Conservation (phyloP, 2,329 filamentous ascomycete genomes). For the Neofusicoccum cordaticola region DNA sequence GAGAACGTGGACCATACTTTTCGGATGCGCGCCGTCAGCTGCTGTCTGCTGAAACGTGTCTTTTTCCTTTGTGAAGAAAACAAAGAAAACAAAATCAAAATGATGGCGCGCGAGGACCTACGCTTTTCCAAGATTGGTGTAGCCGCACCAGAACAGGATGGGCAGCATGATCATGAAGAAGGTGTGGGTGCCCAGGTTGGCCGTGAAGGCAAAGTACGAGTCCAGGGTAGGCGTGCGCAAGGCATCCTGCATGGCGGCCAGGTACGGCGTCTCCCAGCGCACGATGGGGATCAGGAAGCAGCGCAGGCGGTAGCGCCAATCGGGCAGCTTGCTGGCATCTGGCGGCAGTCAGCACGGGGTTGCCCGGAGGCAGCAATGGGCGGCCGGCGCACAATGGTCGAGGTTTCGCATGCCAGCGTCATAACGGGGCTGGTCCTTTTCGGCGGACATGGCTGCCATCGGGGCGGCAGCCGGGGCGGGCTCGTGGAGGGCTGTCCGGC, state of each 20-base stretch:
- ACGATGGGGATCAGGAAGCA: conserved; percentile 80
- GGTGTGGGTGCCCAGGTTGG: conserved; percentile 94
- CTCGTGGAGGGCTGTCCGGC: not conserved
- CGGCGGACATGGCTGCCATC: conserved; percentile 19
- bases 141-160: conserved; percentile 95
- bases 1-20: conserved; percentile 55
- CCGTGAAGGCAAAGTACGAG: conserved; percentile 94
- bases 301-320: conserved; percentile 84
- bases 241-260: conserved; percentile 79
- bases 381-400: conserved; percentile 52
- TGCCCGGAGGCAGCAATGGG: conserved; percentile 13
- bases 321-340: conserved; percentile 81
- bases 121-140: conserved; percentile 81
- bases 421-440: conserved; percentile 20
- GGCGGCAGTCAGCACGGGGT: conserved; percentile 18
- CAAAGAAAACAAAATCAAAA: not conserved
- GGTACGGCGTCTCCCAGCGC: conserved; percentile 91
- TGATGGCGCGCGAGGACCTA: conserved; percentile 49
- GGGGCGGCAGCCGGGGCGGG: conserved; percentile 7
- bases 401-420: conserved; percentile 79
- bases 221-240: conserved; percentile 82
- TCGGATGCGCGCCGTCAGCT: not conserved
- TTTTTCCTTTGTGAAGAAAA: too few species aligned
- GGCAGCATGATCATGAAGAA: conserved; percentile 97
- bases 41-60: not conserved